Evolutionary conservation across 192 early-diverging fungal species (phyloP).

Genomic region (Entomortierella beljakovae): DNA sequence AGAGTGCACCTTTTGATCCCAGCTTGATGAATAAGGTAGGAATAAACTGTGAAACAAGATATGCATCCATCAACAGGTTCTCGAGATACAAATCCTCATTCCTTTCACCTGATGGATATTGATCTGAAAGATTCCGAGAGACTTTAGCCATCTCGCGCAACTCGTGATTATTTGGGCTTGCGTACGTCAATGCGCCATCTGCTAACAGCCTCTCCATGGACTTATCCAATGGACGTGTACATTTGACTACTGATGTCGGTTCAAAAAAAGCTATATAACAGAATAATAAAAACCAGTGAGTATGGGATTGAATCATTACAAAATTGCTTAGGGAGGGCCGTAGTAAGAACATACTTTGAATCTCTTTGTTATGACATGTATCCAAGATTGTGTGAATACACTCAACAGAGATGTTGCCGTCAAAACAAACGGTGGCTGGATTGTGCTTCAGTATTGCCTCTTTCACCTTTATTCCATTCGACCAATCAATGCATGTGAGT

Average conservation of each 20-base stretch:
- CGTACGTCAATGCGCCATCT: constrained; percentile 56
- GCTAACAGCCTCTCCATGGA: constrained; percentile 28
- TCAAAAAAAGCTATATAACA: constrained; percentile 83
- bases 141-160: constrained; percentile 65
- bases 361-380: constrained; percentile 42
- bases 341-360: constrained; percentile 55
- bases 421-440: constrained; percentile 73
- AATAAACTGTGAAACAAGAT: constrained; percentile 62
- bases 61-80: constrained; percentile 29
- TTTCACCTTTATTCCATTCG: constrained; percentile 48
- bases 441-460: constrained; percentile 35
- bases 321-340: too few species aligned
- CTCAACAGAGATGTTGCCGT: constrained; percentile 74
- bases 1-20: constrained; percentile 69
- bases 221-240: constrained; percentile 56
- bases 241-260: constrained; percentile 92
- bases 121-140: constrained; percentile 34
- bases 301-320: too few species aligned
- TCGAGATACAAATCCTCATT: background rate
- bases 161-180: constrained; percentile 84
- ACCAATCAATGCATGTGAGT: background rate
- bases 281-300: background rate
- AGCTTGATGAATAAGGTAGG: constrained; percentile 74
- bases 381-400: constrained; percentile 60
- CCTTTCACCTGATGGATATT: background rate